phyloP scores from a whole-genome alignment of 305 asterid species.

The Solanum hybrid region DNA sequence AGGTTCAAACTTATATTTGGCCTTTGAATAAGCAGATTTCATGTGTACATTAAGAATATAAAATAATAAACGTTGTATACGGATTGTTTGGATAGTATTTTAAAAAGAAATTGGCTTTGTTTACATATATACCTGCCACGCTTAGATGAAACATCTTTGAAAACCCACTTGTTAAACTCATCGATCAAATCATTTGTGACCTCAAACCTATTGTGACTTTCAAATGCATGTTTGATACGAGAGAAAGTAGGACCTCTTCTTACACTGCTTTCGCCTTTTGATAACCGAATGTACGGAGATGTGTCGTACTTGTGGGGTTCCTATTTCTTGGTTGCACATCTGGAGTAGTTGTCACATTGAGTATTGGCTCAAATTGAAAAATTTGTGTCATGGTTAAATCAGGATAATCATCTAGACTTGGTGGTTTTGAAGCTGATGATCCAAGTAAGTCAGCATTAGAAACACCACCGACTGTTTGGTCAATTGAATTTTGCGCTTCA shows the following conservation, averaged over 20 bases:
- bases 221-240: not conserved
- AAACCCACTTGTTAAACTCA: no score
- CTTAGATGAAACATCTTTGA: not conserved
- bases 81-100: not conserved
- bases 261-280: not conserved
- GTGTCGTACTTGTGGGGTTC: not conserved
- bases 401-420: not conserved
- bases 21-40: not conserved
- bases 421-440: not conserved
- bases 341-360: not conserved
- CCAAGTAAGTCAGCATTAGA: not conserved
- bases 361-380: no score
- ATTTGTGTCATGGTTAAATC: not conserved
- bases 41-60: not conserved
- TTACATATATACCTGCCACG: not conserved
- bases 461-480: no score
- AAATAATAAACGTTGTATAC: no score
- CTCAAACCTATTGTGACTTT: not conserved
- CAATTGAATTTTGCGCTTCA: no score
- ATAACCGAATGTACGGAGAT: no score
- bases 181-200: not conserved
- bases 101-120: not conserved
- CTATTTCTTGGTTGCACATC: not conserved
- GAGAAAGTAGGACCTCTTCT: not conserved
- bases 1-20: not conserved